Evolutionary conservation across 129 eudicot species (phyloP), one percentile per base, ranked within the genome.

Genomic region (Tagetes patula): DNA sequence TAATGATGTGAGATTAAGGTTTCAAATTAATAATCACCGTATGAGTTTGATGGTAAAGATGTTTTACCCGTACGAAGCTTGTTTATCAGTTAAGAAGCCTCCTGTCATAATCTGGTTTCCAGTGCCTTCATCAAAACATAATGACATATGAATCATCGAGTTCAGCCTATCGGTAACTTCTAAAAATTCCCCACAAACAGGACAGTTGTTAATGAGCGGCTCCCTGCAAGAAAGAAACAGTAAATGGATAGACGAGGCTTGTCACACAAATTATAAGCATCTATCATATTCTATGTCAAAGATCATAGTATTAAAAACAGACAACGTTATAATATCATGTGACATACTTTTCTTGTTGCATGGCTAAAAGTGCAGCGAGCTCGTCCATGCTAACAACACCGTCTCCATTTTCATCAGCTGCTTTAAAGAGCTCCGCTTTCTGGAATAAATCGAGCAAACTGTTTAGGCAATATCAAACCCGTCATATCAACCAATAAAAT

Each of bases 41-140:
- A 2, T 3, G 42, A 41, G 4, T 67, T 54, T 66, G 3, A 53
- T 40, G 45, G 65, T 55, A 80, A 45, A 77, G 30, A 59, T 36
- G 69, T 64, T 86, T 72, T 72, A 94, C 98, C 98, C 98, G 8
- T 82, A 86, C 32, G 98, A 82, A 54, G 98, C 98, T 85, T 94
- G 92, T 81, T 89, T 87, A 77, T 94, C 97, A 50, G 98, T 94
- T 85, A 94, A 86, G 83, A 94, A 94, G 13, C 98, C 98, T 47
- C 97, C 97, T 4, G 97, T 86, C 98, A 94, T 90, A 75, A 85
- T 80, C 83, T 90, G 95, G 82, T 83, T 90, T 67, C 98, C 98
- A 55, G 98, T 94, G 55, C 98, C 98, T 81, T 94, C 98, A 84
- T 94, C 95, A 63, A 94, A 90, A 76, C 98, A 94, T 42, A 94